These are phyloP conservation scores for Penicillium italicum DNA, from an alignment of 2,329 filamentous ascomycete genomes.

Conservation along the genomic window DNA sequence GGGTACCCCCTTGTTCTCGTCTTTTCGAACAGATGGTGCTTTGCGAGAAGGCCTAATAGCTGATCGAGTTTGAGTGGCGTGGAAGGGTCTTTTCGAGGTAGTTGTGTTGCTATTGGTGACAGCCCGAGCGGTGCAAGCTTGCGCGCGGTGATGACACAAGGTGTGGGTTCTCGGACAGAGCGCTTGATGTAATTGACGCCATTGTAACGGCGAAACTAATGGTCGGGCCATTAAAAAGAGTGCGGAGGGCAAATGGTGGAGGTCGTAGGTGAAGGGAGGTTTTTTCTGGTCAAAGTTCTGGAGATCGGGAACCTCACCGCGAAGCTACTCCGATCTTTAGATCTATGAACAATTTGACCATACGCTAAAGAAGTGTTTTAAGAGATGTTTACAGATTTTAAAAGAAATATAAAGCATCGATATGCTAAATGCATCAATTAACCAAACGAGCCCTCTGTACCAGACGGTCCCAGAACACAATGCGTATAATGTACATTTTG, in stretches of 20 bases:
- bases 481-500: constrained; percentile 40
- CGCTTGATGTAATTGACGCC: constrained; percentile 9
- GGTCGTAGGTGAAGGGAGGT: not conserved
- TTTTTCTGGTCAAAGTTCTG: constrained; percentile 10
- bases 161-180: not conserved
- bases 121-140: not conserved
- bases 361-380: not conserved
- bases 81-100: constrained; percentile 6
- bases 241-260: not conserved
- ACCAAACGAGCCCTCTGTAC: constrained; percentile 23
- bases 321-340: not conserved
- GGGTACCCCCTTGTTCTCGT: not conserved
- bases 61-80: constrained; percentile 6
- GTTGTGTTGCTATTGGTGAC: not conserved
- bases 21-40: not conserved
- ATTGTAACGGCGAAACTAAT: constrained; percentile 15
- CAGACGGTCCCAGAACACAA: constrained; percentile 24
- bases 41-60: not conserved
- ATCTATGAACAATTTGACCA: not conserved
- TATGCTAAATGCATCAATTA: constrained; percentile 29
- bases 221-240: constrained; percentile 15
- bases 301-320: constrained; percentile 6
- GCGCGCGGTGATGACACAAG: not conserved
- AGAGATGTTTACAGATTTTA: not conserved
- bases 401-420: not conserved